These are phyloP conservation scores for Globisporangium cederbergense DNA, from an alignment of 352 stramenopile species.

Conservation along the genomic window DNA sequence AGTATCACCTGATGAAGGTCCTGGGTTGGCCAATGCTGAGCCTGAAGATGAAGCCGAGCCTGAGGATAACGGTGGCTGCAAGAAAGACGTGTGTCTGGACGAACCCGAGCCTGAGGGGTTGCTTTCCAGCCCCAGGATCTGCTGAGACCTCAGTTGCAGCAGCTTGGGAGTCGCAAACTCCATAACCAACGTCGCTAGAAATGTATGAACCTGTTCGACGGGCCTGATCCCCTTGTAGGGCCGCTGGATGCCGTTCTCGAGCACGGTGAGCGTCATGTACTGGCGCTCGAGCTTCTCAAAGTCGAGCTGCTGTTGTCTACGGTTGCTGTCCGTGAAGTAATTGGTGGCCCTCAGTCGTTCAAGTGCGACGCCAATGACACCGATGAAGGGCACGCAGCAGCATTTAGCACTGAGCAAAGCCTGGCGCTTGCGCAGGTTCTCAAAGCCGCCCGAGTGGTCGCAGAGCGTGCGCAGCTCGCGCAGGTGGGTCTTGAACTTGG, in stretches of 20 bases:
- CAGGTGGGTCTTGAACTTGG: conserved; percentile 65
- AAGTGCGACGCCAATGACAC: conserved; percentile 64
- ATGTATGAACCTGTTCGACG: conserved; percentile 24
- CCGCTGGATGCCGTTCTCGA: conserved; percentile 39
- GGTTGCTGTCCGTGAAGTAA: conserved; percentile 32
- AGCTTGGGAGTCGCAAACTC: conserved; percentile 39
- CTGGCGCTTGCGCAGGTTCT: conserved; percentile 63
- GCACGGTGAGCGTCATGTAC: conserved; percentile 42
- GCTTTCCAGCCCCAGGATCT: conserved; percentile 40
- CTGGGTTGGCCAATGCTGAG: conserved; percentile 2
- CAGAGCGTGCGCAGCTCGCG: conserved; percentile 58
- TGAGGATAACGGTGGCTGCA: conserved; percentile 1
- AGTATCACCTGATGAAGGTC: conserved; percentile 19
- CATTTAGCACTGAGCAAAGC: conserved; percentile 31
- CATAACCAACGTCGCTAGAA: conserved; percentile 36
- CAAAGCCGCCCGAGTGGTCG: conserved; percentile 67
- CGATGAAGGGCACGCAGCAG: conserved; percentile 67
- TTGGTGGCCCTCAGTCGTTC: conserved; percentile 49
- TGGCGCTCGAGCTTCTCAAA: conserved; percentile 64
- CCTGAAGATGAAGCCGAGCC: conserved; percentile 19
- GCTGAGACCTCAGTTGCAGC: conserved; percentile 50
- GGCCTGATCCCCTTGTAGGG: conserved; percentile 3
- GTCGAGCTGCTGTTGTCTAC: conserved; percentile 32
- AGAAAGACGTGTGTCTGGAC: conserved; percentile 11
- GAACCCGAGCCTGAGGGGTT: conserved; percentile 2